Conservation (phyloP, 164 flowering plant species). For the Sedum album region DNA sequence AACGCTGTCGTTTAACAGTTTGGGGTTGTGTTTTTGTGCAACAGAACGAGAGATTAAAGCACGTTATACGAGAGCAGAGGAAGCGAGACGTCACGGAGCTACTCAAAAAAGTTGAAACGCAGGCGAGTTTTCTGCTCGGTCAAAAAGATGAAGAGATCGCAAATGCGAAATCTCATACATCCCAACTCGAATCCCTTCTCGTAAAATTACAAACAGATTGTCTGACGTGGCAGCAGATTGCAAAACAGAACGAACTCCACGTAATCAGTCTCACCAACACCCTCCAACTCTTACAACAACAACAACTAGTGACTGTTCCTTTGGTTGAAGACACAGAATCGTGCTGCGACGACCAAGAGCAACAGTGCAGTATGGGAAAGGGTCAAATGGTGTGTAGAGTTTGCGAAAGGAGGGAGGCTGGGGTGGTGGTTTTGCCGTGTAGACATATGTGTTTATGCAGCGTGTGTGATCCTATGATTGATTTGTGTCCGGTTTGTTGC, state of each 20-base stretch:
- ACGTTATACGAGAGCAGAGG: neutral
- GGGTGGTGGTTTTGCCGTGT: constrained; percentile 64
- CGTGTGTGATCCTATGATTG: constrained; percentile 42
- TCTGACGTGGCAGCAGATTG: constrained; percentile 53
- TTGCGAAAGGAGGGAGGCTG: neutral
- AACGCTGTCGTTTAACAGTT: neutral
- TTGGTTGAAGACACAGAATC: constrained; percentile 53
- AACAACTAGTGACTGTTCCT: constrained; percentile 17
- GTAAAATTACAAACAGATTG: constrained; percentile 34
- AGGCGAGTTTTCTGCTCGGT: constrained; percentile 16
- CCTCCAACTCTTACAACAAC: constrained; percentile 34
- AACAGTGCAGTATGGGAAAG: constrained; percentile 16
- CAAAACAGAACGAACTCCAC: constrained; percentile 50
- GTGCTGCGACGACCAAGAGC: constrained; percentile 27
- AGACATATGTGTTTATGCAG: constrained; percentile 67
- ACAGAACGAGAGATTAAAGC: constrained; percentile 1
- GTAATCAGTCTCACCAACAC: constrained; percentile 30
- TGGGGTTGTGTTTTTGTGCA: neutral
- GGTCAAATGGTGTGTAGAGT: neutral
- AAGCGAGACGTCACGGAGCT: neutral
- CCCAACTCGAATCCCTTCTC: constrained; percentile 30
- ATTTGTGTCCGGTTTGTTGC: constrained; percentile 61
- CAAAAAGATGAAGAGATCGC: constrained; percentile 48
- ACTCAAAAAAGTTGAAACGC: constrained; percentile 12
- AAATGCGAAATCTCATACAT: constrained; percentile 17